Conservation (phyloP, 2,329 filamentous ascomycete species). For the Fusarium udum region DNA sequence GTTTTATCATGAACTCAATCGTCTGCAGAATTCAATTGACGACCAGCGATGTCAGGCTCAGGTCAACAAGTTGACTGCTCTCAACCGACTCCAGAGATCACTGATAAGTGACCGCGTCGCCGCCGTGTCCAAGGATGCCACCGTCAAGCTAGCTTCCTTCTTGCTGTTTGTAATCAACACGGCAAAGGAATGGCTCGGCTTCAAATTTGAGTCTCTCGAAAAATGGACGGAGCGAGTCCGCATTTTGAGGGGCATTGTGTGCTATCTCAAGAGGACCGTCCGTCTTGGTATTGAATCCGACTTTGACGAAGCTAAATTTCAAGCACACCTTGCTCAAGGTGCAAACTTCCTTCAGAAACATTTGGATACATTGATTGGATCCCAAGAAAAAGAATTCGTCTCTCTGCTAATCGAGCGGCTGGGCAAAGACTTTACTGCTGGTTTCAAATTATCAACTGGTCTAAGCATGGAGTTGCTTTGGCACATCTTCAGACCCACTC, state of each 20-base stretch:
- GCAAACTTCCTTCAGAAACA: conserved; percentile 54
- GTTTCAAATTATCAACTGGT: conserved; percentile 78
- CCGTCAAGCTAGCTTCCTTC: conserved; percentile 63
- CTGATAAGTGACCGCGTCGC: conserved; percentile 63
- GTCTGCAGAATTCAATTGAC: conserved; percentile 54
- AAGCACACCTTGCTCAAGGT: conserved; percentile 67
- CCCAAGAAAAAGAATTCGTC: conserved; percentile 51
- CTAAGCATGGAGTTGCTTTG: conserved; percentile 84
- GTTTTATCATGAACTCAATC: conserved; percentile 56
- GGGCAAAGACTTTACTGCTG: conserved; percentile 69
- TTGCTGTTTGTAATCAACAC: conserved; percentile 54
- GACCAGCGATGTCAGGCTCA: conserved; percentile 54
- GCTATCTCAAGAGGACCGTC: conserved; percentile 66
- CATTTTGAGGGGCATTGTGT: conserved; percentile 53
- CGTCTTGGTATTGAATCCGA: conserved; percentile 53
- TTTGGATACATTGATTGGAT: conserved; percentile 36
- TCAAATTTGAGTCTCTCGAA: conserved; percentile 41
- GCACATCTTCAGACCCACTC: conserved; percentile 73
- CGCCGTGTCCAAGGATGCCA: conserved; percentile 69
- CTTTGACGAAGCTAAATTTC: conserved; percentile 72
- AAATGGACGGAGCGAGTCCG: conserved; percentile 48
- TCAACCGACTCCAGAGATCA: conserved; percentile 71
- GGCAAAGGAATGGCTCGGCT: conserved; percentile 56
- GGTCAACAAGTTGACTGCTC: conserved; percentile 59
- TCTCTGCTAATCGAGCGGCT: conserved; percentile 54